A percentile compares a stretch with the other conserved stretches of the same genome.
Evolutionary conservation across 2,329 filamentous ascomycete genomes (phyloP).

Genomic region (Xylaria sp.): DNA sequence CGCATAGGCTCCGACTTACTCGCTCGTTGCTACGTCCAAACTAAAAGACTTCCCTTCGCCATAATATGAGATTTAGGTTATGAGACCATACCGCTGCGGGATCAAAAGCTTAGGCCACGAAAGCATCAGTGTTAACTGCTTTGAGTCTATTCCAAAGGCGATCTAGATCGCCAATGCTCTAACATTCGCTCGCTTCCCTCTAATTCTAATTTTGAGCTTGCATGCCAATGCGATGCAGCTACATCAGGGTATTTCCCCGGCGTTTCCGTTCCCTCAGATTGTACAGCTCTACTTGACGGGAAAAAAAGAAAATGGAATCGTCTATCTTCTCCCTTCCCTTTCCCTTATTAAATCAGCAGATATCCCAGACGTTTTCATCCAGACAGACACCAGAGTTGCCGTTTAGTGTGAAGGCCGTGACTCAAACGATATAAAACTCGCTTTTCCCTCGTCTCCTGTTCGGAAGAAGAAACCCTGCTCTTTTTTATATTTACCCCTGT

Average conservation of each 20-base stretch:
- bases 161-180: background rate
- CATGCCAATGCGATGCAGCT: slow-evolving; percentile 34
- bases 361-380: background rate
- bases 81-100: background rate
- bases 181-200: background rate
- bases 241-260: slow-evolving; percentile 42
- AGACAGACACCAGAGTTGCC: background rate
- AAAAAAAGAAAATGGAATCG: slow-evolving; percentile 1
- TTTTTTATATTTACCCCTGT: slow-evolving; percentile 23
- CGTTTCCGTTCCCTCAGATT: slow-evolving; percentile 27
- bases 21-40: background rate
- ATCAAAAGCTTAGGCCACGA: background rate
- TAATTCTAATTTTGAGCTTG: slow-evolving; percentile 1
- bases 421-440: slow-evolving; percentile 10
- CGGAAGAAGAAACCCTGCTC: background rate
- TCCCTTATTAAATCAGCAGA: slow-evolving; percentile 11
- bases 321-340: background rate
- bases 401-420: background rate
- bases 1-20: background rate
- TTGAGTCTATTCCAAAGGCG: slow-evolving; percentile 12
- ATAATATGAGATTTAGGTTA: background rate
- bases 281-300: slow-evolving; percentile 9
- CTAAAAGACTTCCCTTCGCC: background rate
- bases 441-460: background rate
- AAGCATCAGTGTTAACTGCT: background rate